A percentile compares a stretch with the other conserved stretches of the same genome.
Evolutionary conservation across 1,139 yeast genomes (phyloP).

Genomic region (Hemisphaericaspora xylanilytica): DNA sequence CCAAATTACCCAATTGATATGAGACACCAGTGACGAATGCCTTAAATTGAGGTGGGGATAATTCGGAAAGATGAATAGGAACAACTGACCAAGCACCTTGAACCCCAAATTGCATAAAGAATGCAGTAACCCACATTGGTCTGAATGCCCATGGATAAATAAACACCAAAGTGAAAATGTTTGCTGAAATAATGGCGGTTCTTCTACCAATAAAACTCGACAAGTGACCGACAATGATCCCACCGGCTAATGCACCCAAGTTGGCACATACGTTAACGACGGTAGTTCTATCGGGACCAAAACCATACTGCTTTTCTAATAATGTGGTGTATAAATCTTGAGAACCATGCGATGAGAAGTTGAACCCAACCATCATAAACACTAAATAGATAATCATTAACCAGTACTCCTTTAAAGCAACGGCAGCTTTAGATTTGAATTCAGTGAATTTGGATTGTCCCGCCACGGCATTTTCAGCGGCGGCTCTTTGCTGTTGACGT

Average conservation of each 20-base stretch:
- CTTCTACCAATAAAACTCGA: slow-evolving; percentile 39
- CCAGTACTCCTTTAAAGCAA: slow-evolving; percentile 37
- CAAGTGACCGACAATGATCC: slow-evolving; percentile 33
- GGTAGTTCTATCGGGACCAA: slow-evolving; percentile 28
- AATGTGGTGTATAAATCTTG: slow-evolving; percentile 42
- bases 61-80: slow-evolving; percentile 74
- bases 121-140: slow-evolving; percentile 64
- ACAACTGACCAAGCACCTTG: slow-evolving; percentile 91
- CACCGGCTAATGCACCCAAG: slow-evolving; percentile 39
- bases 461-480: slow-evolving; percentile 15
- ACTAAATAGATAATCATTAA: slow-evolving; percentile 35
- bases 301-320: slow-evolving; percentile 30
- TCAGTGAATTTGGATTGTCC: slow-evolving; percentile 13
- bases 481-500: slow-evolving; percentile 23
- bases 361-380: slow-evolving; percentile 44
- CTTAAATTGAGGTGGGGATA: slow-evolving; percentile 74
- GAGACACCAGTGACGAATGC: slow-evolving; percentile 72
- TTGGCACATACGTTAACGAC: slow-evolving; percentile 40
- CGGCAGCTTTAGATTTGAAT: slow-evolving; percentile 21
- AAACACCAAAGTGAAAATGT: slow-evolving; percentile 64
- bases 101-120: slow-evolving; percentile 75
- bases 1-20: slow-evolving; percentile 82
- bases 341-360: slow-evolving; percentile 40
- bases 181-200: slow-evolving; percentile 46
- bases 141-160: slow-evolving; percentile 73